Conservation (phyloP, 768 basidiomycete genomes). For the Psilocybe sp. region DNA sequence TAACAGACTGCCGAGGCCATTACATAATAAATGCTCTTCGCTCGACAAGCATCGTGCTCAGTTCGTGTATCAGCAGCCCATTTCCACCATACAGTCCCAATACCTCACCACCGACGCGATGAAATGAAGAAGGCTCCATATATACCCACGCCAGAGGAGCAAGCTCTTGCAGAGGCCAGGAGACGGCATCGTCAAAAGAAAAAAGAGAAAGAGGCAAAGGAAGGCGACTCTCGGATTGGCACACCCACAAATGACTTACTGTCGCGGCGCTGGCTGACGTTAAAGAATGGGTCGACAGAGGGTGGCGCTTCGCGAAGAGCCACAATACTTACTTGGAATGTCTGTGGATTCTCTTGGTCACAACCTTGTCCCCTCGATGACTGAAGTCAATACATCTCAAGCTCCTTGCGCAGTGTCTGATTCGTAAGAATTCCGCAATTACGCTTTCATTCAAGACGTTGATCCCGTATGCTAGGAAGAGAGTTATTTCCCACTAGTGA, state of each 20-base stretch:
- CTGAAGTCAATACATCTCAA: slow-evolving; percentile 24
- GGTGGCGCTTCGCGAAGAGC: slow-evolving; percentile 26
- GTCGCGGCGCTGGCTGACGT: slow-evolving; percentile 38
- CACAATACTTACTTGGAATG: slow-evolving; percentile 83
- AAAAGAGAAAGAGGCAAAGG: slow-evolving; percentile 24
- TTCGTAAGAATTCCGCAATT: slow-evolving; percentile 49
- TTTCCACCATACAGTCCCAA: too few species aligned
- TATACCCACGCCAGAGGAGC: slow-evolving; percentile 49
- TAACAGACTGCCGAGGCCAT: too few species aligned
- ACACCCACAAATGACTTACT: slow-evolving; percentile 17
- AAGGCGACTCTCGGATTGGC: slow-evolving; percentile 11
- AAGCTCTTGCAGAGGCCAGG: slow-evolving; percentile 46
- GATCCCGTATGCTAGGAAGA: slow-evolving; percentile 39
- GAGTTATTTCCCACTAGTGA: slow-evolving; percentile 83
- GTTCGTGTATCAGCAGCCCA: too few species aligned
- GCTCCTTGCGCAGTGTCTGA: slow-evolving; percentile 76
- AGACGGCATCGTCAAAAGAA: slow-evolving; percentile 39
- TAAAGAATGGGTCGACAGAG: slow-evolving; percentile 13
- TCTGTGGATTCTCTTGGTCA: slow-evolving; percentile 38
- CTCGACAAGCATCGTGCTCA: too few species aligned
- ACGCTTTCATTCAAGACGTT: background rate
- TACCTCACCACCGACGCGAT: too few species aligned
- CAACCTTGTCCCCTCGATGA: background rate
- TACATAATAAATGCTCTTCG: too few species aligned
- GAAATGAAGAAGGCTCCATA: slow-evolving; percentile 1